Percentiles rank a stretch among this genome's conserved stretches.
These are phyloP conservation scores for Lasiodiplodia gonubiensis DNA, from an alignment of 2,329 filamentous ascomycete species.

Conservation along the genomic window DNA sequence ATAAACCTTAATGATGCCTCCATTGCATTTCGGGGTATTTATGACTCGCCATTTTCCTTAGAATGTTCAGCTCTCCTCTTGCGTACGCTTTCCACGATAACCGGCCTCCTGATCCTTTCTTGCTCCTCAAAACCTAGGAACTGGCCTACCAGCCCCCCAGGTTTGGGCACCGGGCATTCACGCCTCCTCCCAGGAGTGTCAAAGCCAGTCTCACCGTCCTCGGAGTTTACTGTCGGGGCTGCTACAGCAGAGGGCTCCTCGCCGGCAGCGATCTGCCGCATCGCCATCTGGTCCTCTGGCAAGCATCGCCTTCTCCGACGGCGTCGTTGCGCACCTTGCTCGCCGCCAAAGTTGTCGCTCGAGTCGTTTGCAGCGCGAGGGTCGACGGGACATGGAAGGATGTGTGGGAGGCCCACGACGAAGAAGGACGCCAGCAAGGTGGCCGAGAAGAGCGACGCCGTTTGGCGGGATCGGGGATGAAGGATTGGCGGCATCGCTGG, in stretches of 20 bases:
- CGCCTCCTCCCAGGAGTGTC: conserved; percentile 39
- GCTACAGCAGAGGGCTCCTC: conserved; percentile 33
- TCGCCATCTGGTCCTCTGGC: conserved; percentile 26
- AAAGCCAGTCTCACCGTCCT: conserved; percentile 28
- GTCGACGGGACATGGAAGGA: conserved; percentile 84
- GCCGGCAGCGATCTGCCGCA: conserved; percentile 33
- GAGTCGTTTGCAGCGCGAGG: conserved; percentile 71
- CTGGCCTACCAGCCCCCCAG: conserved; percentile 76
- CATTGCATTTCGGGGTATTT: conserved; percentile 3
- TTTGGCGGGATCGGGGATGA: conserved; percentile 91
- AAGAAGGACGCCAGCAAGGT: conserved; percentile 89
- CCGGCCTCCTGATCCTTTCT: conserved; percentile 30
- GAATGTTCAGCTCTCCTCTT: conserved; percentile 28
- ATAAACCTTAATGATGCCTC: background rate
- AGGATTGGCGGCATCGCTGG: conserved; percentile 76
- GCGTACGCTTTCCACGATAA: conserved; percentile 29
- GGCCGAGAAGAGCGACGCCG: conserved; percentile 92
- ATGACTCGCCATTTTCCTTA: conserved; percentile 14
- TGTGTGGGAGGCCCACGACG: conserved; percentile 87
- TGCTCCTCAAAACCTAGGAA: conserved; percentile 70
- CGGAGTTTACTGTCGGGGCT: conserved; percentile 27
- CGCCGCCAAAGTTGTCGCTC: conserved; percentile 42
- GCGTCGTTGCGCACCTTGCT: conserved; percentile 24
- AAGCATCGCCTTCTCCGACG: conserved; percentile 48
- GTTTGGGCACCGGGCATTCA: conserved; percentile 93